phyloP scores from a whole-genome alignment of 2,329 filamentous ascomycete genomes.

The Geosmithia putterillii region DNA sequence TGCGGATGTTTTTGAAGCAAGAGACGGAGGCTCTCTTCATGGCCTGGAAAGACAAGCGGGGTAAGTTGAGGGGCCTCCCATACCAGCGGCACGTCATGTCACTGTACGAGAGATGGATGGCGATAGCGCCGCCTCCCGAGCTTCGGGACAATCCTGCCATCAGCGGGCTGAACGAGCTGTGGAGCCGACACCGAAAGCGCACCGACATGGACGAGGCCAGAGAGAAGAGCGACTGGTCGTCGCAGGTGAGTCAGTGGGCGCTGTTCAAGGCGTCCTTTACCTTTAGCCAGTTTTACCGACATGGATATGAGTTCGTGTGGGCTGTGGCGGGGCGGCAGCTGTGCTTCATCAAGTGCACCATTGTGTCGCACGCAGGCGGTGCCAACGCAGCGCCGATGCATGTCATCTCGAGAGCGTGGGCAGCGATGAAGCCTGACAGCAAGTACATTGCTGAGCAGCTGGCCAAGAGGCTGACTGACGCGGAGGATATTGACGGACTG shows the following conservation, averaged over 20 bases:
- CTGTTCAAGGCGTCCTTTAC: conserved; percentile 36
- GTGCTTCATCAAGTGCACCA: conserved; percentile 29
- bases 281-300: conserved; percentile 25
- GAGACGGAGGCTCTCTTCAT: conserved; percentile 8
- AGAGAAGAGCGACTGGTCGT: background rate
- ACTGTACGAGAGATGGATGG: conserved; percentile 27
- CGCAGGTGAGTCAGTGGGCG: conserved; percentile 27
- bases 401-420: conserved; percentile 23
- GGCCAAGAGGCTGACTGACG: background rate
- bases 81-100: conserved; percentile 15
- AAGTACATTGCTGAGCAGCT: conserved; percentile 2
- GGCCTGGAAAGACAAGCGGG: background rate
- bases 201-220: background rate
- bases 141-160: conserved; percentile 4
- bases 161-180: background rate
- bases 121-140: conserved; percentile 22
- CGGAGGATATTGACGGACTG: background rate
- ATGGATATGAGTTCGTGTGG: conserved; percentile 25
- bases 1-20: conserved; percentile 19
- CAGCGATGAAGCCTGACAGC: conserved; percentile 21
- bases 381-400: conserved; percentile 10
- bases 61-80: conserved; percentile 5
- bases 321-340: conserved; percentile 35
- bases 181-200: background rate
- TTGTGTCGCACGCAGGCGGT: background rate